phyloP scores from a whole-genome alignment of 2,329 filamentous ascomycete species.

The Colletotrichum magnum region DNA sequence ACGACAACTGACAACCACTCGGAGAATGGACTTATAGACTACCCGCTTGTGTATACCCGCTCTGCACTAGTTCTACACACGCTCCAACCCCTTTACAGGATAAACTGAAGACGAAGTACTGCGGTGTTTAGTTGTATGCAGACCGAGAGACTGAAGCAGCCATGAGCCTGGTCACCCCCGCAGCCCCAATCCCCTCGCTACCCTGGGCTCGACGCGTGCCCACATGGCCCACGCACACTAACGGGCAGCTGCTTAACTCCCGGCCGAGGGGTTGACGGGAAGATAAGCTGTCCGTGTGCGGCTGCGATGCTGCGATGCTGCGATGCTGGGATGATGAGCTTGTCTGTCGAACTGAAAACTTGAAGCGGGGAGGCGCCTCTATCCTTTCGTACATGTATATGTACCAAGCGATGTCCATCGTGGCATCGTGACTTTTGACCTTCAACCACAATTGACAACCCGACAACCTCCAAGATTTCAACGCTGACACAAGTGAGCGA shows the following conservation, averaged over 20 bases:
- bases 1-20: too few species aligned
- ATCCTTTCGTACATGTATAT: not conserved
- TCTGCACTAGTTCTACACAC: too few species aligned
- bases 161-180: not conserved
- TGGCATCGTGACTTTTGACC: not conserved
- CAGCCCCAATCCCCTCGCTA: not conserved
- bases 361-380: not conserved
- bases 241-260: not conserved
- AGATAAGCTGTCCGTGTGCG: not conserved
- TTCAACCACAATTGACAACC: not conserved
- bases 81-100: too few species aligned
- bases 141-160: too few species aligned
- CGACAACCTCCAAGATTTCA: too few species aligned
- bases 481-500: too few species aligned
- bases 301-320: not conserved
- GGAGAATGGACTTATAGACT: too few species aligned
- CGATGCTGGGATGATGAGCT: not conserved
- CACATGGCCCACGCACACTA: not conserved
- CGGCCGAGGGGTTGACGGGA: not conserved
- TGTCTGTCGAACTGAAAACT: not conserved
- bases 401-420: not conserved
- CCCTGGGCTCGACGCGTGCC: not conserved
- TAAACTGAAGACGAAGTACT: too few species aligned
- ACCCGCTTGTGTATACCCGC: too few species aligned
- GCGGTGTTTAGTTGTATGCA: too few species aligned